phyloP scores from a whole-genome alignment of 2,329 filamentous ascomycete genomes.

The Botrytis paeoniae region DNA sequence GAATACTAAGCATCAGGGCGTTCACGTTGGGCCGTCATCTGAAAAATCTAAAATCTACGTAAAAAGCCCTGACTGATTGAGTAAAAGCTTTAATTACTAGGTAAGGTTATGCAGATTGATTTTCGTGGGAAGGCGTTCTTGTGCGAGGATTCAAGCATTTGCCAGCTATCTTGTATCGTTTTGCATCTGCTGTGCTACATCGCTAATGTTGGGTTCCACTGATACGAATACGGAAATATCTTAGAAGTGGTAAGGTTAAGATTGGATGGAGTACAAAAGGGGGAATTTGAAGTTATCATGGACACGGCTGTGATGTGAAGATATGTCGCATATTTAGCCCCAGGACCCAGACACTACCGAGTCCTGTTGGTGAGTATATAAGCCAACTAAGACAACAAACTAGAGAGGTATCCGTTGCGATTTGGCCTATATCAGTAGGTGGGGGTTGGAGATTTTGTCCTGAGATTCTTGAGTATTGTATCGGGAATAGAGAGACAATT shows the following conservation, averaged over 20 bases:
- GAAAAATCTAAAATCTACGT: background rate
- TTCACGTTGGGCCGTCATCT: background rate
- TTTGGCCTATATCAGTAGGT: background rate
- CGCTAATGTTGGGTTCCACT: background rate
- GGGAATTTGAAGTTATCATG: background rate
- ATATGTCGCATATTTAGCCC: background rate
- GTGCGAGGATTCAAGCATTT: background rate
- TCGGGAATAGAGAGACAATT: too few species aligned
- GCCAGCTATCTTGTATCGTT: background rate
- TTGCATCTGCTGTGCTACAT: background rate
- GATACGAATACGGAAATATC: background rate
- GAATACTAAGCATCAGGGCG: background rate
- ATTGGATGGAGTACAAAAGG: background rate
- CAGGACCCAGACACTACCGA: background rate
- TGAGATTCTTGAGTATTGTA: background rate
- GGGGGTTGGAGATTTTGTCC: background rate
- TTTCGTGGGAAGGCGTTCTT: conserved; percentile 5
- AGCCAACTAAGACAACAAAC: background rate
- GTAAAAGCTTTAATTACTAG: background rate
- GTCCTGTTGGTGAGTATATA: background rate
- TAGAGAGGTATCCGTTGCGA: background rate
- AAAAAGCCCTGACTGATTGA: background rate
- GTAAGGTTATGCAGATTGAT: background rate
- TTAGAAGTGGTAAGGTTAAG: background rate
- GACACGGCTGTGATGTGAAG: background rate